phyloP scores from a whole-genome alignment of 2,329 filamentous ascomycete genomes.

The Waltergamsia citrina region DNA sequence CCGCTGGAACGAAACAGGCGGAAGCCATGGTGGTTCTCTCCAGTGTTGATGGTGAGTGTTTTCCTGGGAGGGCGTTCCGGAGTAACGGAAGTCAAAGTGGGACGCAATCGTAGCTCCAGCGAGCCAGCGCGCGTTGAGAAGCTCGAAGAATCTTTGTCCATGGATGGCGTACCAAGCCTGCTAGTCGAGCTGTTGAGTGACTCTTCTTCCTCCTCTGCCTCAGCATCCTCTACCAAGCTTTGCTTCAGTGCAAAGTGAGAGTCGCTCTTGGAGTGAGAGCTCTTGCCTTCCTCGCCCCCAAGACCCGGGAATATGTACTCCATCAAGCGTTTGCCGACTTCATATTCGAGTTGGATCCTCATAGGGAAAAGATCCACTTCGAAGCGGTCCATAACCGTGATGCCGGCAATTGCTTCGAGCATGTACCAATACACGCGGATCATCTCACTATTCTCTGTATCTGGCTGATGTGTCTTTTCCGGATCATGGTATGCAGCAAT shows the following conservation, averaged over 20 bases:
- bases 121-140: conserved; percentile 59
- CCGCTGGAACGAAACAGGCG: conserved; percentile 37
- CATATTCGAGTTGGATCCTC: conserved; percentile 86
- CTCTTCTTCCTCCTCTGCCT: conserved; percentile 39
- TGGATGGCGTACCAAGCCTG: conserved; percentile 23
- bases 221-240: conserved; percentile 16
- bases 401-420: conserved; percentile 95
- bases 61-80: conserved; percentile 29
- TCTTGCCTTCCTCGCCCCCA: conserved; percentile 43
- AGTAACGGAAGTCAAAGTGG: conserved; percentile 61
- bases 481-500: conserved; percentile 79
- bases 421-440: conserved; percentile 95
- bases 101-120: conserved; percentile 72
- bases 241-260: conserved; percentile 49
- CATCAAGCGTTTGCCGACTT: conserved; percentile 86
- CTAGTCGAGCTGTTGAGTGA: conserved; percentile 26
- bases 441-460: conserved; percentile 61
- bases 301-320: conserved; percentile 95
- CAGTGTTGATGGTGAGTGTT: conserved; percentile 37
- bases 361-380: conserved; percentile 90
- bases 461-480: conserved; percentile 34
- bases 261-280: conserved; percentile 39
- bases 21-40: conserved; percentile 38
- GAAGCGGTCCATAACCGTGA: conserved; percentile 94
- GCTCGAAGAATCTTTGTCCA: conserved; percentile 35